phyloP scores from a whole-genome alignment of 495 filamentous ascomycete genomes.

The Penicillium coprophilum region DNA sequence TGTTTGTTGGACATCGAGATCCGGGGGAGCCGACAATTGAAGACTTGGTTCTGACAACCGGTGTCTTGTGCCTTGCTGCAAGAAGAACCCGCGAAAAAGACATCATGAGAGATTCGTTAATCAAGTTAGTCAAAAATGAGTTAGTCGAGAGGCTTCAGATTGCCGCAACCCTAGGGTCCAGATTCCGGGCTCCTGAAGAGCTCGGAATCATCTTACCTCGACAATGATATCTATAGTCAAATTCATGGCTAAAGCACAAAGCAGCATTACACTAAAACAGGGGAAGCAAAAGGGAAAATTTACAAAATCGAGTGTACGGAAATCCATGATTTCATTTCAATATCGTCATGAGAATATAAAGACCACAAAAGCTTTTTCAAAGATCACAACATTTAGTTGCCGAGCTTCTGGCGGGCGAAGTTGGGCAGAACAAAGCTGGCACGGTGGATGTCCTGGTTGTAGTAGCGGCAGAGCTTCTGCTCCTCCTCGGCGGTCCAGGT shows the following conservation, averaged over 20 bases:
- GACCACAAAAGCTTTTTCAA: constrained; percentile 13
- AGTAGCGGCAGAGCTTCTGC: constrained; percentile 88
- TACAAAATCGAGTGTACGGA: not conserved
- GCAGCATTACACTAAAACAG: not conserved
- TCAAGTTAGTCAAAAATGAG: too few species aligned
- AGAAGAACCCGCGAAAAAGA: too few species aligned
- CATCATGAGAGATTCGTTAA: too few species aligned
- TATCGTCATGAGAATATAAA: constrained; percentile 15
- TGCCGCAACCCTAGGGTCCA: not conserved
- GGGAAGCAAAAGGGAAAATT: not conserved
- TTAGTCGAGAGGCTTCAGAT: not conserved
- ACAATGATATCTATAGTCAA: not conserved
- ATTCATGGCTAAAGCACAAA: not conserved
- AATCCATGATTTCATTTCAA: constrained; percentile 18
- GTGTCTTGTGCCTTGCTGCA: too few species aligned
- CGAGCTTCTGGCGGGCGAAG: constrained; percentile 79
- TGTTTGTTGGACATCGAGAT: too few species aligned
- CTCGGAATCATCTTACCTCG: not conserved
- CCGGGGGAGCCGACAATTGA: too few species aligned
- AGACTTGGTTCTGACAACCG: too few species aligned
- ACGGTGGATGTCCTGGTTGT: constrained; percentile 92
- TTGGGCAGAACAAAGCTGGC: constrained; percentile 90
- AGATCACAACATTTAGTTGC: constrained; percentile 27
- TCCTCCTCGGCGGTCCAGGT: constrained; percentile 82
- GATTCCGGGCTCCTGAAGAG: not conserved